A percentile compares a stretch with the other conserved stretches of the same genome.
Conservation (phyloP, 2,329 filamentous ascomycete species). For the Xylariaceae sp. region DNA sequence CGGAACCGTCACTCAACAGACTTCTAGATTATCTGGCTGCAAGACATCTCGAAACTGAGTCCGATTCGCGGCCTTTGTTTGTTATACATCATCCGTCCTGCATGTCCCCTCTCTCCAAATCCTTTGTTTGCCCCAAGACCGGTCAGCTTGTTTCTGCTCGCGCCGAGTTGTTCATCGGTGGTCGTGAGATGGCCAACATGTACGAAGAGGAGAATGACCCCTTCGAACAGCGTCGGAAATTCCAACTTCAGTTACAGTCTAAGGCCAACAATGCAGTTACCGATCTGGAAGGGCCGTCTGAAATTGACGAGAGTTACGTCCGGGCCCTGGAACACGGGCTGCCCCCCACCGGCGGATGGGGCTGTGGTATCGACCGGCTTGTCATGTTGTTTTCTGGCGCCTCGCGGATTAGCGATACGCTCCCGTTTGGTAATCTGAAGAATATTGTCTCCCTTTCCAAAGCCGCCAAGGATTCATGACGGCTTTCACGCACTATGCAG, state of each 20-base stretch:
- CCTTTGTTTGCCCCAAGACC: conserved; percentile 63
- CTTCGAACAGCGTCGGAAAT: conserved; percentile 77
- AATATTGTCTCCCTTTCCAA: conserved; percentile 54
- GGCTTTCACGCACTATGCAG: not conserved
- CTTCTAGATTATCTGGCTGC: conserved; percentile 77
- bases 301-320: conserved; percentile 74
- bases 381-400: conserved; percentile 84
- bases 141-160: conserved; percentile 72
- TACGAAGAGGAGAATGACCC: conserved; percentile 98
- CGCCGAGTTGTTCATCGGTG: conserved; percentile 76
- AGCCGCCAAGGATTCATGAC: conserved; percentile 18
- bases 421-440: conserved; percentile 81
- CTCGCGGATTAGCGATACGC: conserved; percentile 74
- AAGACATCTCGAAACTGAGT: conserved; percentile 72
- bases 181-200: conserved; percentile 85
- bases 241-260: conserved; percentile 48
- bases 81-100: conserved; percentile 85
- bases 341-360: conserved; percentile 96
- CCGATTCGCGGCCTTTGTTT: conserved; percentile 64
- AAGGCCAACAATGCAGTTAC: conserved; percentile 40
- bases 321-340: conserved; percentile 80
- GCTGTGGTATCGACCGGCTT: conserved; percentile 83
- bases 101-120: conserved; percentile 88
- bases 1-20: conserved; percentile 48
- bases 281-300: conserved; percentile 41